Base-by-base conservation (phyloP, 768 basidiomycete genomes). In the Pleurotus djamor region DNA sequence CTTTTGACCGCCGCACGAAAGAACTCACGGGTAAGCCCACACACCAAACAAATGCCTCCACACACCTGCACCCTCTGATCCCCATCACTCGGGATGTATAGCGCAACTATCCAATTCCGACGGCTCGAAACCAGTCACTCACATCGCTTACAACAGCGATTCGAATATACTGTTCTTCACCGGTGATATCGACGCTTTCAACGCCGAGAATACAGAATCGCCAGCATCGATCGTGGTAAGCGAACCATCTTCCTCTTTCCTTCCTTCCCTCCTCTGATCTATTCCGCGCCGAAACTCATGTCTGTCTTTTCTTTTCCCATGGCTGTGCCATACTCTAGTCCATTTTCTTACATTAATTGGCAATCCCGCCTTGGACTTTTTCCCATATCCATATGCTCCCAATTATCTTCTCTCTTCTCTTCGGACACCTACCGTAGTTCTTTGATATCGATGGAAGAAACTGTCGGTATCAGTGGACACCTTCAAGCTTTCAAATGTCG, bases 41-140 rank as follows among this genome's bases (percentile, higher is more conserved):
- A 16, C 1, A 54, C 36, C 47, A 9, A 48, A 48, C 7, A 41
- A 38, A 28, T 55, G 9, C 35, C 32, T 8, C 14, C 32, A 34
- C 10, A 36, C 37, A 1, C 10, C 7, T 47, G 47, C 37, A 13
- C 32, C 63, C 28, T 6, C 28, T 8, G 41, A 43, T 45, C 51
- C 58, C 16, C 36, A 57, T 48, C 21, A 35, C 60, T 35, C 5
- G 41, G 9, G n/a, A 12, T 44, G 34, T 41, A 34, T 59, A 83
- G 82, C 77, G 5, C 75, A 78, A 63, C 81, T 76, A 67, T 69
- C 77, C 58, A 83, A 83, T 61, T 71, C 71, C 13, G 76, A 82
- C 64, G 73, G 74, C 37, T 76, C 71, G 48, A 67, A 65, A 37
- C 72, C 77, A 13, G 54, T 58, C 5, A 80, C 79, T 5, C 60